Evolutionary conservation across 179 eudicot species (phyloP), one percentile per base, ranked within the genome.

Genomic region (Corrigiola litoralis): DNA sequence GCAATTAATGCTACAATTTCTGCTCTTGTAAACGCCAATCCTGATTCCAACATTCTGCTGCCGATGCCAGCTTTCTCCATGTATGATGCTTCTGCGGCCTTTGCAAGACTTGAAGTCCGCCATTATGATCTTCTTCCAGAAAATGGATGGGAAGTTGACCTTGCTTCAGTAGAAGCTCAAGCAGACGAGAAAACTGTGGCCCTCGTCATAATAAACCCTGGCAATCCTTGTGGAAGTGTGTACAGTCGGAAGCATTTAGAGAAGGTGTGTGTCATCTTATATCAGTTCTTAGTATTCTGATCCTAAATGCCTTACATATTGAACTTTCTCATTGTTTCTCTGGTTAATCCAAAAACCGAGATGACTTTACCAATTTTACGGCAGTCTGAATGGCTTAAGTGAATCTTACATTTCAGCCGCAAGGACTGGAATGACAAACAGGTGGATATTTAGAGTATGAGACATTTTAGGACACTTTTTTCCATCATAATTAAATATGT

Each of bases 161-260:
- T 70, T 23, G 25, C 32, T 33, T 47, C 38, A 2, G 29, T 70
- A 42, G 66, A 65, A 32, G 46, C 76, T 23, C 55, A 47, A 12
- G 71, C 71, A 10, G 76, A 72, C 66, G 34, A 61, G 0, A 72
- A 72, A 18, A 72, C 76, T 2, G 67, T 65, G 1, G 71, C 71
- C 25, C 65, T 72, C 60, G 76, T 66, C 51, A 25, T 72, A 0
- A 51, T 72, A 7, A 72, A 72, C 45, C 76, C 76, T 13, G 76
- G 76, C 4, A 72, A 72, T 47, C 76, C 76, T 66, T 72, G 76
- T 48, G 76, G 71, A 31, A 70, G 59, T 55, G 76, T 72, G 29
- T 72, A 57, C 58, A 65, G 66, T 2, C 58, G 58, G 27, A 8
- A 59, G 0, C 76, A 72, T 51, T 51, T 72, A 14, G 61, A 74